These are phyloP conservation scores for Neonectria sp. DNA, from an alignment of 2,329 filamentous ascomycete genomes.

Conservation along the genomic window DNA sequence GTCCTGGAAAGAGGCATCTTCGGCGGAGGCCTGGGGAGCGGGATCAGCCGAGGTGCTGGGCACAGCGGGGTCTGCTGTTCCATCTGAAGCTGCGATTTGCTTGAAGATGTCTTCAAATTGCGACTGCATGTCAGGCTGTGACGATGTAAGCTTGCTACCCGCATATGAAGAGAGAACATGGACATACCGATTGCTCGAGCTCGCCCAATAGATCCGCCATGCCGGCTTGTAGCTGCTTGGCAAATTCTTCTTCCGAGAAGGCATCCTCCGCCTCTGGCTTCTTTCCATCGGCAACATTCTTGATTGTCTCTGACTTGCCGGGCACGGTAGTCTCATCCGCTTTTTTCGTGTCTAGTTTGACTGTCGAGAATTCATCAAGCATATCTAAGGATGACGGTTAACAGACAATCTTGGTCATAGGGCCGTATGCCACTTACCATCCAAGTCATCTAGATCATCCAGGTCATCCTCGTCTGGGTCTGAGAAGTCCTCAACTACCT, in stretches of 20 bases:
- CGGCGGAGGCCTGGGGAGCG: conserved; percentile 54
- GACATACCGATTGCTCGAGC: conserved; percentile 72
- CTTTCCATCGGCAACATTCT: conserved; percentile 50
- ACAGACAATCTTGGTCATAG: background rate
- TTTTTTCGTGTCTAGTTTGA: conserved; percentile 61
- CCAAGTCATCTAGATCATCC: conserved; percentile 94
- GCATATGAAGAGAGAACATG: background rate
- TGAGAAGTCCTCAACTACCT: conserved; percentile 71
- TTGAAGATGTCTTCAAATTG: conserved; percentile 86
- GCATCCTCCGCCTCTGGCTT: conserved; percentile 54
- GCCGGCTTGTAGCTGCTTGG: conserved; percentile 87
- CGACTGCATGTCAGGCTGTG: conserved; percentile 78
- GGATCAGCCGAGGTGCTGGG: conserved; percentile 46
- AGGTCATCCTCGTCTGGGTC: conserved; percentile 95
- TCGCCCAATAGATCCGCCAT: conserved; percentile 89
- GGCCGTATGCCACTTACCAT: conserved; percentile 68
- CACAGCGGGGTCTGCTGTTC: conserved; percentile 42
- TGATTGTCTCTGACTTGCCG: conserved; percentile 50
- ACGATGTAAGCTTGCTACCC: conserved; percentile 11
- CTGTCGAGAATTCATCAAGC: conserved; percentile 88
- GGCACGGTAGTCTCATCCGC: conserved; percentile 47
- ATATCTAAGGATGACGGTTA: conserved; percentile 73
- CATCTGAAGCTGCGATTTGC: conserved; percentile 73
- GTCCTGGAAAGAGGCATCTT: conserved; percentile 86
- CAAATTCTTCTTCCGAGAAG: conserved; percentile 82